Evolutionary conservation across 148 eudicot genomes (phyloP).

Genomic region (Arbutus unedo): DNA sequence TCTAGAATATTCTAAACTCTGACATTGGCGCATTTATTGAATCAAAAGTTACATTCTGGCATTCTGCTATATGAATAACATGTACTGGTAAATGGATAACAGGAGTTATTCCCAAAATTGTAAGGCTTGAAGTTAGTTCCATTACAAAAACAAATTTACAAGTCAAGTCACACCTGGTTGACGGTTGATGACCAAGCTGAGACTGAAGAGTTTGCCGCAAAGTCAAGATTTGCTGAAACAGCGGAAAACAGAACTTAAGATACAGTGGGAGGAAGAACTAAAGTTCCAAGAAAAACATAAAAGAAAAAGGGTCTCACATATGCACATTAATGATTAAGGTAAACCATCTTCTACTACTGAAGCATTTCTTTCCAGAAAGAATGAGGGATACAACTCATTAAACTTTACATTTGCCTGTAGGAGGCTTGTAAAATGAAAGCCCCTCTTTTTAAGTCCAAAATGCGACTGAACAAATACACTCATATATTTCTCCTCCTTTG

Average conservation of each 20-base stretch:
- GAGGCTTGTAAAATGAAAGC: neutral
- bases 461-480: neutral
- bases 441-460: neutral
- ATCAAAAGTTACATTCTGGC: neutral
- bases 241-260: neutral
- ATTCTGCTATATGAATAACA: neutral
- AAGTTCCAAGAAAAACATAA: neutral
- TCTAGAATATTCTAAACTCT: neutral
- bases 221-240: slow-evolving; percentile 32
- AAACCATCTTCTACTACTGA: neutral
- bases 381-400: neutral
- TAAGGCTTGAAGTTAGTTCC: neutral
- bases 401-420: neutral
- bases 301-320: neutral
- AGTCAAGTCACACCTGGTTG: slow-evolving; percentile 20
- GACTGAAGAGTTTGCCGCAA: slow-evolving; percentile 29
- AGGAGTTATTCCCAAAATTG: neutral
- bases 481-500: neutral
- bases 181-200: slow-evolving; percentile 29
- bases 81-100: neutral
- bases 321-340: neutral
- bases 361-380: neutral
- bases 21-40: neutral
- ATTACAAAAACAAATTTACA: too few species aligned
- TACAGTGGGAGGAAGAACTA: neutral